Evolutionary conservation across 2,329 filamentous ascomycete species (phyloP), one percentile per base, ranked within the genome.

Genomic region (Venturiaceae sp.): DNA sequence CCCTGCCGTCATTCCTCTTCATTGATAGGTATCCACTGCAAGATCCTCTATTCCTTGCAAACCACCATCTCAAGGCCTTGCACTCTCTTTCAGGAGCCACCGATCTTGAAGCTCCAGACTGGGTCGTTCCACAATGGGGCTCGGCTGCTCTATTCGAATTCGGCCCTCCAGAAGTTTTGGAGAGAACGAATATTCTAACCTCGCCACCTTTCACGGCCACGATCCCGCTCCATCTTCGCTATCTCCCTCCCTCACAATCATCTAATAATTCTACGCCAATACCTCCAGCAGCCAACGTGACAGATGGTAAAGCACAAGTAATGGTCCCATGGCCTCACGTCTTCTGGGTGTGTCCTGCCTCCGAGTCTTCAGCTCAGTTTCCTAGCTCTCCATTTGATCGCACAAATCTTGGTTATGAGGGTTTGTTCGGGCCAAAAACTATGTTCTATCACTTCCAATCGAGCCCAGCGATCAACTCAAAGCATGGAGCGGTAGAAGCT

Each of bases 81-180:
- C 84, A 80, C 47, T 83, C 86, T 62, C 80, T 90, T 14, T 84
- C 84, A 28, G 82, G 88, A 13, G 88, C 90, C 21, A 88, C 92
- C 6, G 92, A 97, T 64, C 84, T 97, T 57, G 92, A 97, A 74
- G 91, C 90, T 0, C 92, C 92, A 1, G 86, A 87, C 65, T 97
- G 95, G 76, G 83, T 85, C 1, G 80, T 90, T 32, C 68, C 80
- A 6, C 72, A 78, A 33, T 96, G 92, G 92, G 92, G 92, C 5
- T 92, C 87, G 0, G 83, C 81, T 16, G 78, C 90, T 16, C 78
- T 96, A 4, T 73, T 96, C 21, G 85, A 94, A 68, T 79, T 97
- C 39, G 81, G 83, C 0, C 77, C 69, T 23, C 8, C 55, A 11
- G 6, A 64, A 67, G n/a, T 57, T 44, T 28, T 74, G 69, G 65